Conservation (phyloP, 2,329 filamentous ascomycete genomes). For the Aspergillus transmontanensis region DNA sequence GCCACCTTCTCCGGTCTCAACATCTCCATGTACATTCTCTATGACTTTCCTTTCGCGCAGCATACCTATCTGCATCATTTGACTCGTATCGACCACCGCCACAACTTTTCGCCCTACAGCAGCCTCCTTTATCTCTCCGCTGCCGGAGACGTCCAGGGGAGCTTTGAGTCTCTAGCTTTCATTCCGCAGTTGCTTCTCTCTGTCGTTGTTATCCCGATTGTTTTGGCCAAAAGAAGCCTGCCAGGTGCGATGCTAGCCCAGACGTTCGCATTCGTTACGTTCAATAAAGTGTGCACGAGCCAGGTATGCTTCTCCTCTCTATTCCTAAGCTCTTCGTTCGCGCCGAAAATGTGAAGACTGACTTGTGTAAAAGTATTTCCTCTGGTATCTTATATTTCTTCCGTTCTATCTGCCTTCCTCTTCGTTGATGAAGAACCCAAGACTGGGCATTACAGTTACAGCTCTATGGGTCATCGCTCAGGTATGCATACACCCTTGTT, state of each 20-base stretch:
- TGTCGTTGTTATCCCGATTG: conserved; percentile 72
- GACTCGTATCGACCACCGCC: conserved; percentile 89
- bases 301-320: conserved; percentile 63
- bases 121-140: conserved; percentile 86
- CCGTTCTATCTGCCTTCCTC: conserved; percentile 87
- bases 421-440: conserved; percentile 64
- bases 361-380: conserved; percentile 71
- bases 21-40: conserved; percentile 73
- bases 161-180: conserved; percentile 81
- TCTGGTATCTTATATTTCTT: conserved; percentile 95
- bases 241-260: conserved; percentile 87
- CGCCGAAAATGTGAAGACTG: background rate
- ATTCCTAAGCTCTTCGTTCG: background rate
- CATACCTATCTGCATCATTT: conserved; percentile 95
- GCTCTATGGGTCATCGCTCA: conserved; percentile 76
- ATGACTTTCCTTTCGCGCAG: conserved; percentile 77
- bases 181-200: conserved; percentile 83
- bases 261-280: conserved; percentile 94
- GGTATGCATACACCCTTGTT: conserved; percentile 33
- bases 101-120: conserved; percentile 98
- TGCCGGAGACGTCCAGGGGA: conserved; percentile 50
- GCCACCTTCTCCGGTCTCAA: conserved; percentile 75
- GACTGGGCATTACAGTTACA: conserved; percentile 66
- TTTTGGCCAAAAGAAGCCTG: conserved; percentile 78
- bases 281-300: conserved; percentile 98